Evolutionary conservation across 2,329 filamentous ascomycete genomes (phyloP).

Genomic region (Colletotrichum tanaceti): DNA sequence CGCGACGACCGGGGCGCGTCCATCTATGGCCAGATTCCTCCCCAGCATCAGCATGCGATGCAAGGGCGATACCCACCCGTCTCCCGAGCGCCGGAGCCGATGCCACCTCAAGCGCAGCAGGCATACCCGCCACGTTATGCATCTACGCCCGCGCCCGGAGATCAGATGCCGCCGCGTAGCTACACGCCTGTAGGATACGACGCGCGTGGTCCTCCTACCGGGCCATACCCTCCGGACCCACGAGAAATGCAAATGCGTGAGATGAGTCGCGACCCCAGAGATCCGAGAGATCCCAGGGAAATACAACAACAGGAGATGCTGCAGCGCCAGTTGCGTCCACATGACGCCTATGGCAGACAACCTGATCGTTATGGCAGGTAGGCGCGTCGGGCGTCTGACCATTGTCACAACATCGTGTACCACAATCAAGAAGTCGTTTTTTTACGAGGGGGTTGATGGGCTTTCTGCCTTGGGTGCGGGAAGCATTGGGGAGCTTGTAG

Average conservation of each 20-base stretch:
- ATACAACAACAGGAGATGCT: slow-evolving; percentile 48
- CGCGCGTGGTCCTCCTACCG: slow-evolving; percentile 53
- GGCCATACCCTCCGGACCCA: slow-evolving; percentile 50
- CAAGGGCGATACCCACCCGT: slow-evolving; percentile 53
- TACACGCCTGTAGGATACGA: slow-evolving; percentile 61
- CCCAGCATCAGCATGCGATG: slow-evolving; percentile 51
- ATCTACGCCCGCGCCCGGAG: slow-evolving; percentile 55
- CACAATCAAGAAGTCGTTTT: slow-evolving; percentile 14
- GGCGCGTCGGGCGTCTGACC: neutral
- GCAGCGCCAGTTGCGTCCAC: slow-evolving; percentile 56
- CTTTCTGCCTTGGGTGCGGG: slow-evolving; percentile 8
- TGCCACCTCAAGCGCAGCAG: slow-evolving; percentile 53
- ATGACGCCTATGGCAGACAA: slow-evolving; percentile 57
- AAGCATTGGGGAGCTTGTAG: slow-evolving; percentile 5
- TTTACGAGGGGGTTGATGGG: slow-evolving; percentile 1
- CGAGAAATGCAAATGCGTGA: slow-evolving; percentile 53
- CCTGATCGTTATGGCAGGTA: slow-evolving; percentile 60
- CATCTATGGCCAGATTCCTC: slow-evolving; percentile 48
- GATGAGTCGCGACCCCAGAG: slow-evolving; percentile 49
- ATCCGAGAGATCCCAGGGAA: slow-evolving; percentile 50
- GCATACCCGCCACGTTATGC: slow-evolving; percentile 57
- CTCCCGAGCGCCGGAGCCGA: slow-evolving; percentile 56
- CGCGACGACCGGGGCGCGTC: slow-evolving; percentile 54
- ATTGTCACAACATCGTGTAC: slow-evolving; percentile 6
- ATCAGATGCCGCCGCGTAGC: slow-evolving; percentile 56